Base-by-base conservation (phyloP, 345 rosid genomes). In the Syzygium grande region DNA sequence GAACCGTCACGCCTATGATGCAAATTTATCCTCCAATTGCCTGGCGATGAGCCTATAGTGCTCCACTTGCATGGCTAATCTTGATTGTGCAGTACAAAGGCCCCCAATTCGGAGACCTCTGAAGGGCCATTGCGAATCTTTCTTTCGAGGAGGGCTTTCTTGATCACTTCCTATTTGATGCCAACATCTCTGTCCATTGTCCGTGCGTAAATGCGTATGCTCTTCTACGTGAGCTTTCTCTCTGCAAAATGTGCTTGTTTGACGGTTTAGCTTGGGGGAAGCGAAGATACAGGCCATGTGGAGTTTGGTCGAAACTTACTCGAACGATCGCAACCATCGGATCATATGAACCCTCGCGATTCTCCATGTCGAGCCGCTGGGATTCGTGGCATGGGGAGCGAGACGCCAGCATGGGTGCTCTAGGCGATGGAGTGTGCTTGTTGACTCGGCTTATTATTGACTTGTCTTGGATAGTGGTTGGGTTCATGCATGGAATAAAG, bases 21-120 rank as follows among this genome's bases (percentile, higher is more conserved):
- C 14, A 25, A 58, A 58, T 58, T 58, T 11, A 58, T 58, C 1
- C 63, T 25, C 29, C 6, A 58, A 23, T 54, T 56, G 3, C 25
- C 19, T 51, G 52, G 52, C 52, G 52, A 51, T 51, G 52, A 51
- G 52, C 10, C 52, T 51, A 51, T 51, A n/a, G 61, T 56, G 61
- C 6, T 3, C n/a, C 61, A 4, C 25, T 10, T 25, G 63, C 14
- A 41, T 41, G 14, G 29, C 63, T 23, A 23, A 58, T 58, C 63
- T 58, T 13, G 63, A 23, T 51, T 10, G 52, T 51, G 52, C 52
- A 49, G 51, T 49, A 1, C 11, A 49, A 95, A 95, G 88, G 92
- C 88, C 87, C 95, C 89, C 41, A 41, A 41, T 41, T 41, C 43
- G 43, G 43, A 41, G 52, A 92, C 89, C 11, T 83, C 92, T 1